Percentiles rank a stretch among this genome's conserved stretches.
phyloP scores from a whole-genome alignment of 2,329 filamentous ascomycete species.

The Sporothrix sp. region DNA sequence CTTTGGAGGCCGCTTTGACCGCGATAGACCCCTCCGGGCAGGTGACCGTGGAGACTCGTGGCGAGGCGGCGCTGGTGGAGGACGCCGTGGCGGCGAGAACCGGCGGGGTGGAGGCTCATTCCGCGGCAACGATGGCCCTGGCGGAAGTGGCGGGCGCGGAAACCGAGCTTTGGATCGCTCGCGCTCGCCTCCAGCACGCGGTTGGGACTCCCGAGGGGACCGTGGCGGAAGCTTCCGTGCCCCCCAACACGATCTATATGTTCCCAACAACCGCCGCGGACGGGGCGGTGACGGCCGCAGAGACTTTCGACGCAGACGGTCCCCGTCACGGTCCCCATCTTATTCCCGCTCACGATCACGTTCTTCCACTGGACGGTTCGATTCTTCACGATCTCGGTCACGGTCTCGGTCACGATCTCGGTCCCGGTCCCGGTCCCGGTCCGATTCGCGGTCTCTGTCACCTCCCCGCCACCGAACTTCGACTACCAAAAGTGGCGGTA shows the following conservation, averaged over 20 bases:
- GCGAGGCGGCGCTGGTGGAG: slow-evolving; percentile 42
- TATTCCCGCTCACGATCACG: slow-evolving; percentile 13
- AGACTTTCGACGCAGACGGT: slow-evolving; percentile 34
- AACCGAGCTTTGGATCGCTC: slow-evolving; percentile 38
- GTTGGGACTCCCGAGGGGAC: slow-evolving; percentile 35
- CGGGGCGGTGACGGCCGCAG: slow-evolving; percentile 26
- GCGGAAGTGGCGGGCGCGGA: slow-evolving; percentile 36
- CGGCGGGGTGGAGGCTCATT: slow-evolving; percentile 20
- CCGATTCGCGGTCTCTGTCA: slow-evolving; percentile 10
- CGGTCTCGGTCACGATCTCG: slow-evolving; percentile 19
- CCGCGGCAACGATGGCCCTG: slow-evolving; percentile 28
- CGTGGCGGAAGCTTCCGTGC: slow-evolving; percentile 28
- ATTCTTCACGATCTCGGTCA: slow-evolving; percentile 19
- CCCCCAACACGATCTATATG: slow-evolving; percentile 39
- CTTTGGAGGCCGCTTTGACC: slow-evolving; percentile 34
- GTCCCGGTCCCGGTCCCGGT: slow-evolving; percentile 15
- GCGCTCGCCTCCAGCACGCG: slow-evolving; percentile 37
- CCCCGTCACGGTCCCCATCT: slow-evolving; percentile 11
- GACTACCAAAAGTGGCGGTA: not conserved
- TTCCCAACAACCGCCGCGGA: slow-evolving; percentile 38
- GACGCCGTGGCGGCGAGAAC: slow-evolving; percentile 34
- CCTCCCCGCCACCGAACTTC: not conserved
- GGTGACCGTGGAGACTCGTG: slow-evolving; percentile 41
- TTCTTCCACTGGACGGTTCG: slow-evolving; percentile 22
- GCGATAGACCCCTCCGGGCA: slow-evolving; percentile 12